Percentiles rank a stretch among this genome's conserved stretches.
These are phyloP conservation scores for Anastatica hierochuntica DNA, from an alignment of 345 rosid genomes.

Conservation along the genomic window DNA sequence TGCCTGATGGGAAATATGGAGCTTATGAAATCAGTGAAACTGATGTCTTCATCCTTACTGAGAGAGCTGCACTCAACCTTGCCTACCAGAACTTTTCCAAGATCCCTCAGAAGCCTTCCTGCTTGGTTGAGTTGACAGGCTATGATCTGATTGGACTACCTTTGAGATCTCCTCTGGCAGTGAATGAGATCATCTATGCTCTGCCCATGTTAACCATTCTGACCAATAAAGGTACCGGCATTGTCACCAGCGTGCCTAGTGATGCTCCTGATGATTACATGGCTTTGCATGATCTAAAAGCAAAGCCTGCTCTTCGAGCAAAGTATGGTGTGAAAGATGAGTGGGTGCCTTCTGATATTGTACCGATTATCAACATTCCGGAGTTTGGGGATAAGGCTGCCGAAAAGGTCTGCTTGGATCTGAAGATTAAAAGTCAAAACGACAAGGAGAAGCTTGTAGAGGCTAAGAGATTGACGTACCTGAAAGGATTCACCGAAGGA, in stretches of 20 bases:
- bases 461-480: constrained; percentile 79
- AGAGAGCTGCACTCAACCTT: constrained; percentile 79
- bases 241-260: constrained; percentile 93
- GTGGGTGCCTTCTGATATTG: constrained; percentile 74
- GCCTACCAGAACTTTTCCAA: constrained; percentile 75
- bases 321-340: constrained; percentile 77
- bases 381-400: constrained; percentile 86
- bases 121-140: constrained; percentile 78
- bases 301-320: constrained; percentile 67
- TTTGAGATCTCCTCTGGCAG: constrained; percentile 62
- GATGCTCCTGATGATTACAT: constrained; percentile 96
- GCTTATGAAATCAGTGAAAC: constrained; percentile 80
- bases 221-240: constrained; percentile 91
- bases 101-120: constrained; percentile 58
- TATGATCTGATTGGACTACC: constrained; percentile 81
- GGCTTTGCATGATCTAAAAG: constrained; percentile 67
- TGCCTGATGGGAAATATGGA: constrained; percentile 90
- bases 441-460: constrained; percentile 88
- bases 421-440: constrained; percentile 85
- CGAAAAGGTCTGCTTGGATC: constrained; percentile 66
- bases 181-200: constrained; percentile 63
- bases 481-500: constrained; percentile 86
- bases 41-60: constrained; percentile 62
- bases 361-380: constrained; percentile 75
- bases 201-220: constrained; percentile 92